phyloP scores from a whole-genome alignment of 2,329 filamentous ascomycete species.

The Boeremia lycopersici region DNA sequence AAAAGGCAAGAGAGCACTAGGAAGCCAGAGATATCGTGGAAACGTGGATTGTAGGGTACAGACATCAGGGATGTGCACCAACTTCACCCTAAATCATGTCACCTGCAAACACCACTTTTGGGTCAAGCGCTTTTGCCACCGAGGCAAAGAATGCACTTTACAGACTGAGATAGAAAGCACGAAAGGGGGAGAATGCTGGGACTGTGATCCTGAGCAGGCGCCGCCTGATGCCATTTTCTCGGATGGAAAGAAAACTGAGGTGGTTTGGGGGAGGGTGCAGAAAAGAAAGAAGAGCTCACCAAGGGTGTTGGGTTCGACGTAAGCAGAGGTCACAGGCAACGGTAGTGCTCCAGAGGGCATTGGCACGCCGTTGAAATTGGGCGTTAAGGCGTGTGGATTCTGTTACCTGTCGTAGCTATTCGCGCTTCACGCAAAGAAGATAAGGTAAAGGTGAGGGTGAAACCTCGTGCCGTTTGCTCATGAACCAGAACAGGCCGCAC shows the following conservation, averaged over 20 bases:
- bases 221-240: slow-evolving; percentile 31
- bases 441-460: too few species aligned
- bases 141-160: slow-evolving; percentile 19
- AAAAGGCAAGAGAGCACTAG: neutral
- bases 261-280: slow-evolving; percentile 25
- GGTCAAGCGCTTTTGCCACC: slow-evolving; percentile 27
- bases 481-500: too few species aligned
- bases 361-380: too few species aligned
- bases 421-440: too few species aligned
- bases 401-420: too few species aligned
- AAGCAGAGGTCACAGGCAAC: neutral
- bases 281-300: slow-evolving; percentile 10
- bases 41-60: neutral
- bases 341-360: neutral
- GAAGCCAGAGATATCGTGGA: neutral
- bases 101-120: slow-evolving; percentile 29
- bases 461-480: too few species aligned
- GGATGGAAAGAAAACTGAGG: slow-evolving; percentile 14
- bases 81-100: slow-evolving; percentile 27
- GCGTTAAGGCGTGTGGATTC: too few species aligned
- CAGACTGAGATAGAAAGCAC: slow-evolving; percentile 25
- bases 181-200: slow-evolving; percentile 32
- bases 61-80: slow-evolving; percentile 26
- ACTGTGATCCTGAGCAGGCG: slow-evolving; percentile 29
- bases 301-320: neutral